A percentile compares a stretch with the other conserved stretches of the same genome.
Evolutionary conservation across 1,284 basidiomycete species (phyloP).

Genomic region (Trametes hirsuta): DNA sequence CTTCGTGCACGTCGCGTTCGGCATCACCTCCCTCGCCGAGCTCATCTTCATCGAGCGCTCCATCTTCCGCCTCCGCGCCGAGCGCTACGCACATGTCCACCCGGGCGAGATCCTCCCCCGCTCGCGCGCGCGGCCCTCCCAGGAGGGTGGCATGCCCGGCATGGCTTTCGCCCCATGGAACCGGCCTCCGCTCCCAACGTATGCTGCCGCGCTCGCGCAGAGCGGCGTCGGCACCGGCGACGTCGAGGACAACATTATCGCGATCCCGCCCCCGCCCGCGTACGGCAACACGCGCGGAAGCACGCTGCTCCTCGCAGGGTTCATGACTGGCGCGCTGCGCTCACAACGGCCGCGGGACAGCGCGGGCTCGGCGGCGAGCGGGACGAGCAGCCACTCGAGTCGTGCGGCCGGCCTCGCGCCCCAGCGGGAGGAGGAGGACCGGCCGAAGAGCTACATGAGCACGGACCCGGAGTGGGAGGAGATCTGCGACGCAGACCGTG

Average conservation of each 20-base stretch:
- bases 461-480: slow-evolving; percentile 61
- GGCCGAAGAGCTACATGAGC: slow-evolving; percentile 57
- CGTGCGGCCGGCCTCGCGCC: slow-evolving; percentile 31
- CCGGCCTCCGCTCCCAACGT: slow-evolving; percentile 68
- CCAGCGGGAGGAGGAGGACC: slow-evolving; percentile 13
- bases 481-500: slow-evolving; percentile 54
- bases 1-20: slow-evolving; percentile 64
- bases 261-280: slow-evolving; percentile 67
- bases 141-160: slow-evolving; percentile 19
- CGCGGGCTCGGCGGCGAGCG: slow-evolving; percentile 14
- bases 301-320: slow-evolving; percentile 60
- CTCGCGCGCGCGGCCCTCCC: slow-evolving; percentile 29
- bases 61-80: slow-evolving; percentile 62
- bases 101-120: slow-evolving; percentile 58
- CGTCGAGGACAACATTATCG: slow-evolving; percentile 70
- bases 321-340: slow-evolving; percentile 50
- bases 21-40: slow-evolving; percentile 49
- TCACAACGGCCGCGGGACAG: slow-evolving; percentile 38
- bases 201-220: slow-evolving; percentile 68
- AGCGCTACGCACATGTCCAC: slow-evolving; percentile 61
- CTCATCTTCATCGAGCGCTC: slow-evolving; percentile 67
- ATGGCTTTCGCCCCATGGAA: slow-evolving; percentile 71
- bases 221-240: slow-evolving; percentile 73
- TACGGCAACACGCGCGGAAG: slow-evolving; percentile 75
- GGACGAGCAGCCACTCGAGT: slow-evolving; percentile 28